These are phyloP conservation scores for Gynostemma pentaphyllum DNA, from an alignment of 306 rosid species.

Conservation along the genomic window DNA sequence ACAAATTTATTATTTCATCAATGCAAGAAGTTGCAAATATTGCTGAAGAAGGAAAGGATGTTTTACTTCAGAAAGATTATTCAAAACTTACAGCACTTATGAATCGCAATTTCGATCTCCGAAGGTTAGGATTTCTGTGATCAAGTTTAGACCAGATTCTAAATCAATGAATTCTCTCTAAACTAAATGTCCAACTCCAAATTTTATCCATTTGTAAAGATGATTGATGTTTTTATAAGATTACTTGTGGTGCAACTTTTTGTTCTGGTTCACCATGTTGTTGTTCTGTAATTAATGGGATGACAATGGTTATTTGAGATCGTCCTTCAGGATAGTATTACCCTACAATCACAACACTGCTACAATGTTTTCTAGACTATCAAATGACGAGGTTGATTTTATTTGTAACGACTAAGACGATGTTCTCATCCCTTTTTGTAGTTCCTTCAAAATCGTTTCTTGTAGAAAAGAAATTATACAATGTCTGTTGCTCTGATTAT, in stretches of 20 bases:
- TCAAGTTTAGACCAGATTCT: background rate
- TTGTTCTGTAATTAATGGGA: background rate
- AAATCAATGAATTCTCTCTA: background rate
- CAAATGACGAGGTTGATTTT: background rate
- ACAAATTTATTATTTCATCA: slow-evolving; percentile 62
- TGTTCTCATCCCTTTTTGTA: too few species aligned
- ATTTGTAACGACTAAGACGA: background rate
- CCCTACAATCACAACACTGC: background rate
- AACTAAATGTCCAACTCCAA: background rate
- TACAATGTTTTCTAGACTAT: too few species aligned
- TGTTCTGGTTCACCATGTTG: background rate
- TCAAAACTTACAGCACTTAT: slow-evolving; percentile 54
- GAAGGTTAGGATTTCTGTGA: slow-evolving; percentile 46
- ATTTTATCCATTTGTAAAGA: background rate
- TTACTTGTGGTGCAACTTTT: background rate
- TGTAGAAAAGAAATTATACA: too few species aligned
- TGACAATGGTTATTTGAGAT: background rate
- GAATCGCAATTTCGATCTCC: slow-evolving; percentile 68
- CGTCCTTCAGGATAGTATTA: background rate
- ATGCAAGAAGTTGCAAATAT: slow-evolving; percentile 61
- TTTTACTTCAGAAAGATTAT: slow-evolving; percentile 49
- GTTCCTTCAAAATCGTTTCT: background rate
- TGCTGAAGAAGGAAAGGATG: slow-evolving; percentile 62
- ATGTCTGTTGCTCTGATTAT: too few species aligned
- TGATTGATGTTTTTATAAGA: background rate